Evolutionary conservation across 2,329 filamentous ascomycete species (phyloP).

Genomic region (Chalaropsis ovoidea): DNA sequence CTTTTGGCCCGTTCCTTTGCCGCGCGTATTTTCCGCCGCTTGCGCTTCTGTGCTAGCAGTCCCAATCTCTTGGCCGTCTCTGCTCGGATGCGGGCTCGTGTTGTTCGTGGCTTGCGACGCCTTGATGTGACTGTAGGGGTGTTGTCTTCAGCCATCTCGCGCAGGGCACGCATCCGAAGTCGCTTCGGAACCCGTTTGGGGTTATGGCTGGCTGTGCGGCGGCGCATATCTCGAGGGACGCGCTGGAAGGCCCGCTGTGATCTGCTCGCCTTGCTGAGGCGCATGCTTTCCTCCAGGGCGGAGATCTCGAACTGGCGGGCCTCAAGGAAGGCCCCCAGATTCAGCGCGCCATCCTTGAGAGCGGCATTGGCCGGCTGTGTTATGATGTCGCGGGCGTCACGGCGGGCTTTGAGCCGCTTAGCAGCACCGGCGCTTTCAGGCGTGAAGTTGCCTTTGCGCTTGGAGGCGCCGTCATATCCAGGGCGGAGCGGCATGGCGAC

Average conservation of each 20-base stretch:
- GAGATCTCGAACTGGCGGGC: conserved; percentile 83
- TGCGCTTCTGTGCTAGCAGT: conserved; percentile 48
- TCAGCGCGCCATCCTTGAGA: conserved; percentile 64
- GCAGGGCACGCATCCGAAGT: conserved; percentile 56
- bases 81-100: conserved; percentile 53
- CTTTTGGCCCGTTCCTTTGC: conserved; percentile 32
- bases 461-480: conserved; percentile 15
- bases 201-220: conserved; percentile 91
- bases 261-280: conserved; percentile 52
- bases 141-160: conserved; percentile 79
- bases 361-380: conserved; percentile 43
- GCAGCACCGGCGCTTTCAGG: conserved; percentile 17
- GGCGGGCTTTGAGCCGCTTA: conserved; percentile 39
- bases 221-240: conserved; percentile 71
- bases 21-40: conserved; percentile 35
- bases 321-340: conserved; percentile 73
- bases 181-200: conserved; percentile 76
- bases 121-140: conserved; percentile 66
- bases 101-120: conserved; percentile 50
- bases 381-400: conserved; percentile 42
- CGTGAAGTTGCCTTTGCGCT: conserved; percentile 16
- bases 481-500: conserved; percentile 23
- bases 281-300: conserved; percentile 73
- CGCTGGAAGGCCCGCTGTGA: conserved; percentile 76
- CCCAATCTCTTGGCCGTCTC: conserved; percentile 66